phyloP scores from a whole-genome alignment of 2,329 filamentous ascomycete genomes.

The Paraconiothyrium brasiliense region DNA sequence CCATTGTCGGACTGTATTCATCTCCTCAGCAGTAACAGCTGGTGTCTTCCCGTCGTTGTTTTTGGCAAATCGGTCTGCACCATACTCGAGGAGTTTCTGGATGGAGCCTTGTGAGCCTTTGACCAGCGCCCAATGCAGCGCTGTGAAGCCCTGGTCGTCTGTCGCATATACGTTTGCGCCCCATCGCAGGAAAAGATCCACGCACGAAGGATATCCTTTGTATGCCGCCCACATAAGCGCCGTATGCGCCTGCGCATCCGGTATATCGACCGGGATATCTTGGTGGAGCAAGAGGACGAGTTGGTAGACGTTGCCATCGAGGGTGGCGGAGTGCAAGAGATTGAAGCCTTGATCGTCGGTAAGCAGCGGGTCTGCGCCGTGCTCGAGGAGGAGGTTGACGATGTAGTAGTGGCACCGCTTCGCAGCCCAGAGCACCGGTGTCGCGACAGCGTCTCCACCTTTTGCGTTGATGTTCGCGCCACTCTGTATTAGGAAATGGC shows the following conservation, averaged over 20 bases:
- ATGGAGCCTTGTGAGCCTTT: slow-evolving; percentile 91
- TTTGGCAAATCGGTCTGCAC: slow-evolving; percentile 89
- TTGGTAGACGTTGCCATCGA: slow-evolving; percentile 93
- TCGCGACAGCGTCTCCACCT: slow-evolving; percentile 93
- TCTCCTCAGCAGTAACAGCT: slow-evolving; percentile 82
- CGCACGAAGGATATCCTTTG: slow-evolving; percentile 91
- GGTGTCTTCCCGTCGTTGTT: slow-evolving; percentile 93
- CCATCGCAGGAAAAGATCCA: slow-evolving; percentile 93
- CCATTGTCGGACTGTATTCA: slow-evolving; percentile 87
- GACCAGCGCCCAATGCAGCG: slow-evolving; percentile 94
- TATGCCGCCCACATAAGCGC: slow-evolving; percentile 99
- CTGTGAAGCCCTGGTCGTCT: slow-evolving; percentile 93
- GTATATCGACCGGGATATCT: slow-evolving; percentile 91
- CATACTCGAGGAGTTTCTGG: slow-evolving; percentile 94
- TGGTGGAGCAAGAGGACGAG: slow-evolving; percentile 91
- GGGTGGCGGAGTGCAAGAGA: slow-evolving; percentile 94
- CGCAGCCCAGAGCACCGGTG: slow-evolving; percentile 94
- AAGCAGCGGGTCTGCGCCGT: slow-evolving; percentile 90
- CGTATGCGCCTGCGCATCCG: slow-evolving; percentile 90
- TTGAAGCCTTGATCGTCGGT: slow-evolving; percentile 98
- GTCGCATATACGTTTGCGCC: slow-evolving; percentile 90
- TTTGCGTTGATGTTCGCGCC: slow-evolving; percentile 94
- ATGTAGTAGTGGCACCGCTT: slow-evolving; percentile 97
- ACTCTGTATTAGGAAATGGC: slow-evolving; percentile 87
- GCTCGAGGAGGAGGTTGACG: slow-evolving; percentile 88